These are phyloP conservation scores for Vitis hybrid DNA, from an alignment of 177 flowering plant species.

Conservation along the genomic window DNA sequence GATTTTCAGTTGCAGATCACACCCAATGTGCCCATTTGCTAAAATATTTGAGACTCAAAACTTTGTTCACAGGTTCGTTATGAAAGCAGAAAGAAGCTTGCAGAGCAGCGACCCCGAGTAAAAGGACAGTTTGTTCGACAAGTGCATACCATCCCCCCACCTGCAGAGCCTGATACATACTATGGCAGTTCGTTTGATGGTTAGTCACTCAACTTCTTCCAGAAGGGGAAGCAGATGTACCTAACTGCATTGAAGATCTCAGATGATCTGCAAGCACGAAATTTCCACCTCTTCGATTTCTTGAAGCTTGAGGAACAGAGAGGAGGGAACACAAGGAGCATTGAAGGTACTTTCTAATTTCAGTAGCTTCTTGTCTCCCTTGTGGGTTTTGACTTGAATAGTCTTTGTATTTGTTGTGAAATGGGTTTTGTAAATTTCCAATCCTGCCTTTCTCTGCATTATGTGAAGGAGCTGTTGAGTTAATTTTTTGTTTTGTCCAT, in stretches of 20 bases:
- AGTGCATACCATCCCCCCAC: constrained; percentile 24
- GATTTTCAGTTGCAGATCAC: not conserved
- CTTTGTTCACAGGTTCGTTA: constrained; percentile 63
- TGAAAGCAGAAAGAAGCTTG: constrained; percentile 86
- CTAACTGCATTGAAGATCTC: not conserved
- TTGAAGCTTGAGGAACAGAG: constrained; percentile 5
- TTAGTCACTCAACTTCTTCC: constrained; percentile 7
- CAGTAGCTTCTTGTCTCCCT: too few species aligned
- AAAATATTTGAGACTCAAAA: not conserved
- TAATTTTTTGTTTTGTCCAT: not conserved
- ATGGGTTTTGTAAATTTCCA: not conserved
- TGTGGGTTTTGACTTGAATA: too few species aligned
- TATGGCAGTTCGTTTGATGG: constrained; percentile 11
- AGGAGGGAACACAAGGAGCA: not conserved
- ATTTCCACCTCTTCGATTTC: not conserved
- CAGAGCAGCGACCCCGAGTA: constrained; percentile 90
- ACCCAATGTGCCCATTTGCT: not conserved
- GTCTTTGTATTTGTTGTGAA: constrained; percentile 9
- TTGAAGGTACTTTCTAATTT: not conserved
- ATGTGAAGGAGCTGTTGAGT: not conserved
- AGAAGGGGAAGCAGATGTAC: not conserved
- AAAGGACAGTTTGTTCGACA: constrained; percentile 97
- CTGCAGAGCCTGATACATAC: constrained; percentile 15
- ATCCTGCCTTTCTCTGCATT: not conserved
- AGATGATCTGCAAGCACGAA: not conserved